Evolutionary conservation across 1,284 basidiomycete genomes (phyloP), one percentile per base, ranked within the genome.

Genomic region (Anthracocystis panici-leucophaei): DNA sequence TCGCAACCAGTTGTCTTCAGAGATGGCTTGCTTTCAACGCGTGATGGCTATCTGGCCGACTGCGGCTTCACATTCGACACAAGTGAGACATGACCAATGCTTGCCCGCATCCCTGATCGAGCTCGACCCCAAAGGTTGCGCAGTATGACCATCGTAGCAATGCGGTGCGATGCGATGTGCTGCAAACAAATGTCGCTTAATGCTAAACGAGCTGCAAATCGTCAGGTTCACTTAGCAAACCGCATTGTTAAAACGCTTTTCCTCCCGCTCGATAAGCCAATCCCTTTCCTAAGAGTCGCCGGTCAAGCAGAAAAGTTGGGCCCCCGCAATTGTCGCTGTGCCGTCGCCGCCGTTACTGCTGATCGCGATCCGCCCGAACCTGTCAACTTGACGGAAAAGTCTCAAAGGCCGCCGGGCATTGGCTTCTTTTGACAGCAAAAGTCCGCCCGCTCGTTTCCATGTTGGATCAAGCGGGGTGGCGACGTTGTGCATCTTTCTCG

Each of bases 181-280:
- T 21, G 44, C 33, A 50, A 35, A 20, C 23, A 35, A 8, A 35
- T 11, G 33, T 51, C 50, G 50, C 50, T 51, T 38, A 18, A 23
- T 10, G 18, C 35, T 51, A 51, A 21, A 38, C 50, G 50, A 51
- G 50, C 50, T 51, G 50, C 50, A 40, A 21, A 51, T 51, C 48
- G 29, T 9, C 45, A 9, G 11, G 29, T 12, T 50, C 48, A 29
- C 29, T 50, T 50, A 50, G 48, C n/a, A 31, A 49, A n/a, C 20
- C 44, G 45, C 45, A 33, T 6, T 18, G 42, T 4, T 5, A 18
- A 12, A 35, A 33, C 33, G 33, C 33, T 33, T 33, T 33, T 33
- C 33, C 33, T 33, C 8, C 12, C 8, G 33, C 33, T 33, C 33
- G 7, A 12, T 11, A 9, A 33, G 33, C 33, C 33, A 29, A 33